Conservation (phyloP, 805 yeast genomes). For the Tetrapisispora iriomotensis region DNA sequence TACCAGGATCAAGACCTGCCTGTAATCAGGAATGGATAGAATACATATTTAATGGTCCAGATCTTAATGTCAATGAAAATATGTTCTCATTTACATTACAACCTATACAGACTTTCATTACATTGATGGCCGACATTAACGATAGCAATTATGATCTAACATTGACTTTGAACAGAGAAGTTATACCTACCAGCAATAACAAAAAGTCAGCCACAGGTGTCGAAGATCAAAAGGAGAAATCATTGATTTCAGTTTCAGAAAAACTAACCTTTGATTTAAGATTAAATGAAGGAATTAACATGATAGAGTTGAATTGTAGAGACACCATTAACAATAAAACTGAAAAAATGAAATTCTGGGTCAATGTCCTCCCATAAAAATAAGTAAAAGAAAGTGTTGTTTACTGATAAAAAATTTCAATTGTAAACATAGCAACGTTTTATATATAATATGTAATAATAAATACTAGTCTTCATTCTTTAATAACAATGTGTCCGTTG, state of each 20-base stretch:
- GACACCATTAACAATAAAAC: slow-evolving; percentile 5
- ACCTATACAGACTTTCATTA: slow-evolving; percentile 24
- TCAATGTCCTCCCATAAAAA: slow-evolving; percentile 24
- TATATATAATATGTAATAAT: too few species aligned
- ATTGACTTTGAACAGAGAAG: slow-evolving; percentile 19
- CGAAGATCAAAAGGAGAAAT: slow-evolving; percentile 2
- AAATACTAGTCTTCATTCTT: too few species aligned
- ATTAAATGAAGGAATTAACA: slow-evolving; percentile 25
- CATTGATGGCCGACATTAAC: slow-evolving; percentile 13
- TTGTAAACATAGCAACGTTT: too few species aligned
- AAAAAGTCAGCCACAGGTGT: neutral
- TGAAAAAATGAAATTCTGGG: slow-evolving; percentile 26
- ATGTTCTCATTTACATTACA: slow-evolving; percentile 22
- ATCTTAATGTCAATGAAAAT: slow-evolving; percentile 21
- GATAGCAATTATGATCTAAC: slow-evolving; percentile 6
- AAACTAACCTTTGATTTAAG: slow-evolving; percentile 22
- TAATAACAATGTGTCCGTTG: too few species aligned
- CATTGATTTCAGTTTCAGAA: slow-evolving; percentile 3
- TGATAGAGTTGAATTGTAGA: slow-evolving; percentile 19
- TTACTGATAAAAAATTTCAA: too few species aligned
- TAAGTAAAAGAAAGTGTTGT: too few species aligned
- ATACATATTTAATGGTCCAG: slow-evolving; percentile 20
- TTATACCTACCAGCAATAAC: slow-evolving; percentile 7
- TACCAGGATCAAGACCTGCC: slow-evolving; percentile 24
- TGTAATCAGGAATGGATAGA: slow-evolving; percentile 25